These are phyloP conservation scores for Chloromonas sp. DNA, from an alignment of 163 green algal genomes.

Conservation along the genomic window DNA sequence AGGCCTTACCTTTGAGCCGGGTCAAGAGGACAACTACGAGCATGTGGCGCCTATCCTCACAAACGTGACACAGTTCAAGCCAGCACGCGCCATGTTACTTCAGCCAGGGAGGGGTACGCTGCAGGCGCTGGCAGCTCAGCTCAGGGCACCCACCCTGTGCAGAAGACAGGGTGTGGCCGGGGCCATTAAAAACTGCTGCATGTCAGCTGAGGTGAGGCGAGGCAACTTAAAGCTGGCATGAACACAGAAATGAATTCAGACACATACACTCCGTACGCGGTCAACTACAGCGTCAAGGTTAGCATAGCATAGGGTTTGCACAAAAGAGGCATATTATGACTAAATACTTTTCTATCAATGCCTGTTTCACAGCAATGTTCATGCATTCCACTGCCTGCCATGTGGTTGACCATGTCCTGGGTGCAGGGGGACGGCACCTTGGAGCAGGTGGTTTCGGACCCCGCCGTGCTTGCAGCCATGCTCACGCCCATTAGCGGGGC, in stretches of 20 bases:
- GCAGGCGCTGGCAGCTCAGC: constrained; percentile 51
- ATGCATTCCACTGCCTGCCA: too few species aligned
- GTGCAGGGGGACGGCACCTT: constrained; percentile 58
- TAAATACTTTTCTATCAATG: too few species aligned
- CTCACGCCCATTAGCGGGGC: constrained; percentile 38
- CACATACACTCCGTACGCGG: too few species aligned
- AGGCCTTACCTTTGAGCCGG: constrained; percentile 6
- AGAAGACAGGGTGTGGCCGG: constrained; percentile 45
- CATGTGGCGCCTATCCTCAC: constrained; percentile 63
- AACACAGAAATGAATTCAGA: too few species aligned
- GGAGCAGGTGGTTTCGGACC: constrained; percentile 37
- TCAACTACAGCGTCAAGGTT: too few species aligned
- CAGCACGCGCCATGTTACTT: constrained; percentile 47
- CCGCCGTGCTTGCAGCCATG: constrained; percentile 38
- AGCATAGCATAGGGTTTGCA: too few species aligned
- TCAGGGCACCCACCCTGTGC: constrained; percentile 29
- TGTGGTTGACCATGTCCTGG: too few species aligned
- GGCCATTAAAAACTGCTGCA: constrained; percentile 64
- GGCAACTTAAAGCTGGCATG: too few species aligned
- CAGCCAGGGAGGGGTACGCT: constrained; percentile 60
- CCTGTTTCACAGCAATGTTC: too few species aligned
- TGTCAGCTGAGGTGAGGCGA: constrained; percentile 46
- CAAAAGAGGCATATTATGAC: too few species aligned
- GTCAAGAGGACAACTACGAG: constrained; percentile 42
- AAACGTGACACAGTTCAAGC: constrained; percentile 57